Conservation (phyloP, 306 rosid genomes). For the Hippophae gyantsensis region DNA sequence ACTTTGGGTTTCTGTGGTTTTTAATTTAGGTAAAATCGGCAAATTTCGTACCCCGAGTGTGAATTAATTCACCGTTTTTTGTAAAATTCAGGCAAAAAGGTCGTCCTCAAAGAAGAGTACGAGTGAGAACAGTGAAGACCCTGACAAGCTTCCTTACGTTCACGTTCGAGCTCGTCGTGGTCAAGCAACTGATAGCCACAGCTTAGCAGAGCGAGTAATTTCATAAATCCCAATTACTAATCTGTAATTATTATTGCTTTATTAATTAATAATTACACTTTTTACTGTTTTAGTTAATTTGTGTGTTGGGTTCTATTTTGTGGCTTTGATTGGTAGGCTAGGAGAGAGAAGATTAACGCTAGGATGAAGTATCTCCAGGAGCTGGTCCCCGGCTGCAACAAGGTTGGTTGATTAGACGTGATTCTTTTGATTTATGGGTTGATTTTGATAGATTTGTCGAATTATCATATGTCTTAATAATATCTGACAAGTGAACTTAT, state of each 20-base stretch:
- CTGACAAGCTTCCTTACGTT: conserved; percentile 70
- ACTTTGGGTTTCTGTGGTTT: conserved; percentile 36
- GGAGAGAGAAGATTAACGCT: conserved; percentile 99
- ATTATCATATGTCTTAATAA: conserved; percentile 26
- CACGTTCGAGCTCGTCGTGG: conserved; percentile 98
- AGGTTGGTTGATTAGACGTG: conserved; percentile 50
- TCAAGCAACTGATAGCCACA: conserved; percentile 96
- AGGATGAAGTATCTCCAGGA: conserved; percentile 94
- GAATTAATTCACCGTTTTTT: conserved; percentile 3
- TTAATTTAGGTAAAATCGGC: conserved; percentile 12
- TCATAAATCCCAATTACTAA: conserved; percentile 13
- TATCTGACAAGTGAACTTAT: conserved; percentile 43
- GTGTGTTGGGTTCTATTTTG: not conserved
- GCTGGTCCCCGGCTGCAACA: conserved; percentile 97
- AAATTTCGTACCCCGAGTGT: conserved; percentile 15
- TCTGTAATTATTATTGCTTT: too few species aligned
- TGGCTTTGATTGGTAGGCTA: conserved; percentile 42
- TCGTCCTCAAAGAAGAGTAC: conserved; percentile 63
- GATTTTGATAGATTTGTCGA: conserved; percentile 23
- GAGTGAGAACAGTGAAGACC: conserved; percentile 48
- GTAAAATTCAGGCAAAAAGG: conserved; percentile 49
- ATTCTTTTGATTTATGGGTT: conserved; percentile 21
- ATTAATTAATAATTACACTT: not conserved
- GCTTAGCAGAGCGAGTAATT: conserved; percentile 92
- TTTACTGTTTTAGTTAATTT: not conserved